Base-by-base conservation (phyloP, 1,284 basidiomycete genomes). In the Sanghuangporus sanghuang region DNA sequence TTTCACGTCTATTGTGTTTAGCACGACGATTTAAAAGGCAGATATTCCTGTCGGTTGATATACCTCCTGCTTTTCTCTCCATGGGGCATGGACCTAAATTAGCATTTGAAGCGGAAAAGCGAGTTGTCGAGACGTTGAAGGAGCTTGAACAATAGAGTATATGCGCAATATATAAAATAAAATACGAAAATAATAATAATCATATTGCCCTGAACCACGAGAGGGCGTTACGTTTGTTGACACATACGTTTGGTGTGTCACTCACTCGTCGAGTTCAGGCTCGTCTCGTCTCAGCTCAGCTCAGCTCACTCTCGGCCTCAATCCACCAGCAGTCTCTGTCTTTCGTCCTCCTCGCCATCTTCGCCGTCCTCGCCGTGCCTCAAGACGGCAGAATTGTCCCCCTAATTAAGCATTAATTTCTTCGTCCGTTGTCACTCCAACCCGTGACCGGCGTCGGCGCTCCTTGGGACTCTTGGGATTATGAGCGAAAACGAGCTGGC, bases 1-100 rank as follows among this genome's bases (percentile, higher is more conserved):
- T 39, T 7, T 54, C 5, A 16, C 36, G 18, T 36, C n/a, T 38
- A 14, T 32, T n/a, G 6, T 32, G 32, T 54, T 9, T 69, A 90
- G 89, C 87, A 38, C 80, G 76, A 70, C 80, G 85, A 48, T 82
- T 86, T 69, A 75, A 79, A 68, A 89, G 85, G 71, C 82, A 86
- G 72, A 82, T 92, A 64, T 89, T 89, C 73, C 69, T 92, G 73
- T 87, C 87, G 11, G 77, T 90, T 36, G 89, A 91, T 74, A 71
- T 89, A 35, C 82, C 84, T 32, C 72, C 77, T 35, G 67, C 75
- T 23, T 74, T 78, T 67, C 68, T 76, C 67, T 71, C 79, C 49
- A 73, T 79, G 71, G 80, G 78, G 58, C 78, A 81, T 67, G 80
- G 79, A 18, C 73, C 78, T 18, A 75, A 74, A 71, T 64, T 86